Percentiles rank a stretch among this genome's conserved stretches.
Evolutionary conservation across 345 rosid genomes (phyloP).

Genomic region (Euclidium syriacum): DNA sequence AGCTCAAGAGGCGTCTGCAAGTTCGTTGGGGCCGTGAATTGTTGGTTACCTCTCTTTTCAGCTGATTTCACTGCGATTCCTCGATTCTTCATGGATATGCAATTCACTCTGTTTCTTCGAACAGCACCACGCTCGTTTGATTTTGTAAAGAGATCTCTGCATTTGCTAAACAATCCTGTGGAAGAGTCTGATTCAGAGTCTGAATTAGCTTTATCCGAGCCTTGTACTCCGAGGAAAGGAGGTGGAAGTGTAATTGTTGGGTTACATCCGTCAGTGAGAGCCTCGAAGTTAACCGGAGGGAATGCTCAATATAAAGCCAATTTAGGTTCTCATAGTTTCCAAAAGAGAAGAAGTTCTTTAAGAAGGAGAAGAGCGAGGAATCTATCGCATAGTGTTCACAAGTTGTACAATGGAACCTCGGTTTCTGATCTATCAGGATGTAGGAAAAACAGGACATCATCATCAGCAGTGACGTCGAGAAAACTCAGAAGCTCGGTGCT

Average conservation of each 20-base stretch:
- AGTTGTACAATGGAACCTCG: constrained; percentile 43
- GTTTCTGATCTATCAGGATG: constrained; percentile 53
- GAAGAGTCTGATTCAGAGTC: constrained; percentile 22
- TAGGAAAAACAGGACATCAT: constrained; percentile 48
- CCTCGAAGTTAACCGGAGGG: constrained; percentile 45
- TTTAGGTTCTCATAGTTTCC: constrained; percentile 54
- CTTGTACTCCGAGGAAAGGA: constrained; percentile 28
- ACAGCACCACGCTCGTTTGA: constrained; percentile 28
- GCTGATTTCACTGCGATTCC: constrained; percentile 72
- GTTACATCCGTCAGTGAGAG: constrained; percentile 43
- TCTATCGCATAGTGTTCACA: constrained; percentile 40
- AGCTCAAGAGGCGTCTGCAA: constrained; percentile 53
- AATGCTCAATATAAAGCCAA: constrained; percentile 42
- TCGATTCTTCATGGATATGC: constrained; percentile 54
- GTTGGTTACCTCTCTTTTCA: constrained; percentile 51
- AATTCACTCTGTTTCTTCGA: constrained; percentile 31
- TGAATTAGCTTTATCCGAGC: constrained; percentile 8
- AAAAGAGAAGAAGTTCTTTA: constrained; percentile 67
- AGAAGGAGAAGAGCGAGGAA: constrained; percentile 64
- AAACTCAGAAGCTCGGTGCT: constrained; percentile 47
- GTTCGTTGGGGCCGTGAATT: constrained; percentile 39
- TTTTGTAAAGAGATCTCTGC: constrained; percentile 39
- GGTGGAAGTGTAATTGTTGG: constrained; percentile 22
- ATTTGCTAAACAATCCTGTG: constrained; percentile 16
- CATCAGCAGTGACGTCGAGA: constrained; percentile 39